Evolutionary conservation across 1,284 basidiomycete genomes (phyloP), one percentile per base, ranked within the genome.

Genomic region (Psilocybe mexicana): DNA sequence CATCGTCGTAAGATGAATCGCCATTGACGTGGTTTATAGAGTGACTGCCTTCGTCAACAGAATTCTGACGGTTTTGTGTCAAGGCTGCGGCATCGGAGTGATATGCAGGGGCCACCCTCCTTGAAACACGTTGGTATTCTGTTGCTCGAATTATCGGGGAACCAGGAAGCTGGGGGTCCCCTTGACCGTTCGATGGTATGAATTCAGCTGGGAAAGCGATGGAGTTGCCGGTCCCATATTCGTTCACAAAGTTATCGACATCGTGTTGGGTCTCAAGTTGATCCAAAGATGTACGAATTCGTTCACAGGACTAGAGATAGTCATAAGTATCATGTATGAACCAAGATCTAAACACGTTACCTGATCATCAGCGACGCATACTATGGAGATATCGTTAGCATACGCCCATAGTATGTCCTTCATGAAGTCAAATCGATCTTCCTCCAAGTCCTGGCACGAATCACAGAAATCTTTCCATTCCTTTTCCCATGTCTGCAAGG

Each of bases 381-480:
- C 87, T 3, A 91, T 93, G 3, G 95, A 97, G 23, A 98, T 87
- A 2, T 89, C 90, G 71, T 99, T 99, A 1, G 96, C 96, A 70
- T 94, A 98, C 26, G 90, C 85, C 96, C 96, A 99, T 65, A 97
- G 80, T 60, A 91, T 92, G 72, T 96, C 92, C 77, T 97, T 98
- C 76, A 93, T 87, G 70, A 96, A 92, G 62, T 96, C 94, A 72
- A 97, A 76, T 23, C 97, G 83, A 59, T 98, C 96, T 69, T 98
- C 96, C 71, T 99, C 96, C 46, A 98, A 72, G 76, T 99, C 96
- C 76, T 99, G 97, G 65, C 92, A 94, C 43, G 86, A 84, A 78
- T 98, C 95, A 70, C 93, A 96, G 72, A 94, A 97, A 14, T 79
- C 77, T 73, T 94, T 97, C 96, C 96, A 99, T 59, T 96, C 92